A percentile compares a stretch with the other conserved stretches of the same genome.
Evolutionary conservation across 495 filamentous ascomycete genomes (phyloP).

Genomic region (Lasiosphaeriaceae sp.): DNA sequence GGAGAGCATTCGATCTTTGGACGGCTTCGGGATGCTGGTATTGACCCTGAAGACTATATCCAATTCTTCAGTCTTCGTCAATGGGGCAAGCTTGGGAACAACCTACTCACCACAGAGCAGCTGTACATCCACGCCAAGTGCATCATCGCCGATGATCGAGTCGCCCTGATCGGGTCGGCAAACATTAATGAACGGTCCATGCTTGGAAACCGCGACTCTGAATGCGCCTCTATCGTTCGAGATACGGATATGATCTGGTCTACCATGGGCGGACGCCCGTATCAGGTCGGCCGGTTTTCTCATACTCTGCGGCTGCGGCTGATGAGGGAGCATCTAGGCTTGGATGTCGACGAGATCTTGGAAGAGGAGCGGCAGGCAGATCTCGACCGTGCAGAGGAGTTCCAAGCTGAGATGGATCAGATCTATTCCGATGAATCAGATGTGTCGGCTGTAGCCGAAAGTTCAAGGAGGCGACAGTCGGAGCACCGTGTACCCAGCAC

Average conservation of each 20-base stretch:
- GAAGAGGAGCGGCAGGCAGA: slow-evolving; percentile 69
- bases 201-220: slow-evolving; percentile 86
- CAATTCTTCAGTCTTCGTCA: slow-evolving; percentile 88
- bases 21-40: slow-evolving; percentile 70
- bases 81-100: slow-evolving; percentile 89
- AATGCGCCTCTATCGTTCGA: slow-evolving; percentile 84
- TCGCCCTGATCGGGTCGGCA: slow-evolving; percentile 92
- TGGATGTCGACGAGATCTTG: slow-evolving; percentile 88
- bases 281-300: slow-evolving; percentile 85
- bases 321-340: slow-evolving; percentile 94
- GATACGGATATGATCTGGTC: slow-evolving; percentile 94
- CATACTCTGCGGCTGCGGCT: slow-evolving; percentile 89
- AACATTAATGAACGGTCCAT: slow-evolving; percentile 99
- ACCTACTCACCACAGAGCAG: slow-evolving; percentile 86
- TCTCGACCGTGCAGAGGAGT: slow-evolving; percentile 43
- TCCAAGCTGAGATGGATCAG: slow-evolving; percentile 50
- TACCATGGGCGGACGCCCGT: slow-evolving; percentile 83
- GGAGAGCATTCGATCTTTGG: slow-evolving; percentile 93
- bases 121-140: slow-evolving; percentile 98
- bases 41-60: slow-evolving; percentile 96
- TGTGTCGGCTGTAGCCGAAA: slow-evolving; percentile 24
- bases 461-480: slow-evolving; percentile 18
- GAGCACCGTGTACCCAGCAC: slow-evolving; percentile 8
- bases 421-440: slow-evolving; percentile 45
- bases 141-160: slow-evolving; percentile 93